These are phyloP conservation scores for Bacterosira constricta DNA, from an alignment of 108 stramenopile genomes.

Conservation along the genomic window DNA sequence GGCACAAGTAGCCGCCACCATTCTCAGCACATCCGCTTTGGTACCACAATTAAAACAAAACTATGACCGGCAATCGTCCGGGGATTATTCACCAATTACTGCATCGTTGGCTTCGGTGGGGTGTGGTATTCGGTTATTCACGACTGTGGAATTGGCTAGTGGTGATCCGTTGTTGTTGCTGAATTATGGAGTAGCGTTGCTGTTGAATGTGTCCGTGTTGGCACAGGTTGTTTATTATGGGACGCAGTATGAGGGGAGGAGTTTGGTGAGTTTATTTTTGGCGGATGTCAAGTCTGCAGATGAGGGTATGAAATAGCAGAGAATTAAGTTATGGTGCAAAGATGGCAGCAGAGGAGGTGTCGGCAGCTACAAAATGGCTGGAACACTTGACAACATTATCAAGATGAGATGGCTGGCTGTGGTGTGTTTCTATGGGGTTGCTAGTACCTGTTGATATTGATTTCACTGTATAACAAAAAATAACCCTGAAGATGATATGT, in stretches of 20 bases:
- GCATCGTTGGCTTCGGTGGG: conserved; percentile 48
- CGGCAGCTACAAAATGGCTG: background rate
- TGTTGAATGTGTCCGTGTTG: conserved; percentile 45
- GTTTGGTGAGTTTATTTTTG: conserved; percentile 15
- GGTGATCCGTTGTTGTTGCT: conserved; percentile 48
- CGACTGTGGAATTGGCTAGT: conserved; percentile 46
- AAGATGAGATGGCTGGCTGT: no score
- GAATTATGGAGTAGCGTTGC: conserved; percentile 38
- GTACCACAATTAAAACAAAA: conserved; percentile 56
- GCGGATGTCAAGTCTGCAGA: conserved; percentile 14
- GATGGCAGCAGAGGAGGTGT: background rate
- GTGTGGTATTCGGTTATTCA: conserved; percentile 51
- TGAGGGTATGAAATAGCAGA: background rate
- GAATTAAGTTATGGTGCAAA: no score
- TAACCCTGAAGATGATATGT: no score
- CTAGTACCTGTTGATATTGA: no score
- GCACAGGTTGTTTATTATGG: conserved; percentile 55
- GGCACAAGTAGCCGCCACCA: conserved; percentile 46
- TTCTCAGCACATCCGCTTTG: conserved; percentile 45
- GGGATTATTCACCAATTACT: conserved; percentile 57
- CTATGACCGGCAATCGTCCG: conserved; percentile 3
- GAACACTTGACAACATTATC: no score
- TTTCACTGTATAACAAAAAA: no score
- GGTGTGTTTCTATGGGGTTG: no score
- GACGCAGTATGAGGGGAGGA: conserved; percentile 37